phyloP scores from a whole-genome alignment of 306 rosid genomes.

The Vicia sativa region DNA sequence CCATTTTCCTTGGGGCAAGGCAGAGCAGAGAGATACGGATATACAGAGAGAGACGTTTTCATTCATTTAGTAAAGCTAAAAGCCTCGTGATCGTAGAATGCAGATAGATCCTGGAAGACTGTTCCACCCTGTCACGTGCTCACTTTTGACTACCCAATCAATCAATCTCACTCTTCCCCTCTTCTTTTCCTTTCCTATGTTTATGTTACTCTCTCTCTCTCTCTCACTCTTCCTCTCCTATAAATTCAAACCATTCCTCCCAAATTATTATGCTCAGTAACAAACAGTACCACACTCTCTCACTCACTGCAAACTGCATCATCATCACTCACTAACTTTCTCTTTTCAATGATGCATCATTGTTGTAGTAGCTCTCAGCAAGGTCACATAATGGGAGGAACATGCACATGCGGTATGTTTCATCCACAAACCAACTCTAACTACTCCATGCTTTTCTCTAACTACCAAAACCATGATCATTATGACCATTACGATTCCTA shows the following conservation, averaged over 20 bases:
- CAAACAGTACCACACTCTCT: not conserved
- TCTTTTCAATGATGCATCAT: constrained; percentile 60
- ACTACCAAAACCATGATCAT: constrained; percentile 35
- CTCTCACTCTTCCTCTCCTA: not conserved
- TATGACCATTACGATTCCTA: constrained; percentile 38
- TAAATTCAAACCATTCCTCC: constrained; percentile 1
- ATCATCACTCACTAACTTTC: too few species aligned
- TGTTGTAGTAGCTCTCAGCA: constrained; percentile 59
- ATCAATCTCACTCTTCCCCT: constrained; percentile 4
- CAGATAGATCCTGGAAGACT: constrained; percentile 25
- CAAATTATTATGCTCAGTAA: not conserved
- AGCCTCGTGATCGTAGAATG: constrained; percentile 20
- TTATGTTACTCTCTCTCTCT: too few species aligned
- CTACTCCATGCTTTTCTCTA: constrained; percentile 65
- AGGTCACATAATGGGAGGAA: constrained; percentile 58
- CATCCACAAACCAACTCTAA: constrained; percentile 58
- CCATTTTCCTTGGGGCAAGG: not conserved
- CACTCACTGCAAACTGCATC: not conserved
- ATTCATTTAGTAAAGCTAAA: not conserved
- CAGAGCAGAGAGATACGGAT: constrained; percentile 20
- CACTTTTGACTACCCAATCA: constrained; percentile 26
- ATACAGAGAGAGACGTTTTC: not conserved
- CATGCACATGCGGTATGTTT: constrained; percentile 64
- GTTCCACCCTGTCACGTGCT: constrained; percentile 23
- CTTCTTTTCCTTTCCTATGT: constrained; percentile 4